Percentiles rank a stretch among this genome's conserved stretches.
Conservation (phyloP, 2,329 filamentous ascomycete genomes). For the Diaporthe sp. region DNA sequence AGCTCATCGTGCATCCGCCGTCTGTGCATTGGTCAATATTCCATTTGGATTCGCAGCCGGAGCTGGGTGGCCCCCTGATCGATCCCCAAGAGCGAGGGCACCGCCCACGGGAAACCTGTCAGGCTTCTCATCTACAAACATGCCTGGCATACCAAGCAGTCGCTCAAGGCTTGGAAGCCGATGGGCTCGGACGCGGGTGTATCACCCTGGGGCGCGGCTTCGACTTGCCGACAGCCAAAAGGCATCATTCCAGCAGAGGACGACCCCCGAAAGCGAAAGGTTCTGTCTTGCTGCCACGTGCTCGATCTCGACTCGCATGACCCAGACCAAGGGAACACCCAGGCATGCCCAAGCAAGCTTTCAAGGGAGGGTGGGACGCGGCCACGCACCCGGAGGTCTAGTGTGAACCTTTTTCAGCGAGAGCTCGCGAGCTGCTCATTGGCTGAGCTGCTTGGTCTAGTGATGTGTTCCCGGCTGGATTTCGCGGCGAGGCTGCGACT, state of each 20-base stretch:
- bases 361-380: conserved; percentile 10
- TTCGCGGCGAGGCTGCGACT: conserved; percentile 28
- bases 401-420: neutral
- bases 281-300: conserved; percentile 28
- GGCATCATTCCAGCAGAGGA: conserved; percentile 13
- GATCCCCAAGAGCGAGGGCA: neutral
- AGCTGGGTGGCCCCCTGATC: conserved; percentile 9
- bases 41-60: conserved; percentile 5
- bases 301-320: conserved; percentile 27
- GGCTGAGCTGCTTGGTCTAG: neutral
- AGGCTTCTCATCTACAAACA: neutral
- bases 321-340: conserved; percentile 28
- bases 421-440: conserved; percentile 15
- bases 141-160: conserved; percentile 8
- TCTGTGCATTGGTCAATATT: conserved; percentile 15
- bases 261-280: conserved; percentile 1
- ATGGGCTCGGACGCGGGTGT: conserved; percentile 18
- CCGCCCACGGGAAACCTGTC: neutral
- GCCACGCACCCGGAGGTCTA: conserved; percentile 16
- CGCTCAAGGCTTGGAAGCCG: conserved; percentile 27
- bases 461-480: conserved; percentile 12
- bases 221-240: conserved; percentile 20
- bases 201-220: conserved; percentile 13
- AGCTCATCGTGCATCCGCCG: conserved; percentile 26
- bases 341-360: conserved; percentile 7